Percentiles rank a stretch among this genome's conserved stretches.
Evolutionary conservation across 2,329 filamentous ascomycete species (phyloP).

Genomic region (Cytospora paraplurivora): DNA sequence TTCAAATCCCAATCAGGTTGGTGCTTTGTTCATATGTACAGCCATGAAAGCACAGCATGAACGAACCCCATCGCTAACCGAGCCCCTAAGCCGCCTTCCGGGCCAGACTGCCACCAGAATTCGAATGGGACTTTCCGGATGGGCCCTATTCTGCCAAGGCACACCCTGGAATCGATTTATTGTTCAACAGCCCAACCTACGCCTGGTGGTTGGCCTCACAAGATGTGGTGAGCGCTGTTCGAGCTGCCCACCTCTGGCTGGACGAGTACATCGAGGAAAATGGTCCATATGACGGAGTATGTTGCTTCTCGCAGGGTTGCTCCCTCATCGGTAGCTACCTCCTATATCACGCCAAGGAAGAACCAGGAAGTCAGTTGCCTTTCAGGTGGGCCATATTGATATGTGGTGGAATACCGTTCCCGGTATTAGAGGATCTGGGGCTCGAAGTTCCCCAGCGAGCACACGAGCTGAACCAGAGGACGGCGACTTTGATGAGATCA

Average conservation of each 20-base stretch:
- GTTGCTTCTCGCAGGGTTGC: slow-evolving; percentile 45
- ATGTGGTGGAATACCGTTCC: slow-evolving; percentile 42
- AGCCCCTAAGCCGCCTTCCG: slow-evolving; percentile 38
- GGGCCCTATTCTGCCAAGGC: slow-evolving; percentile 37
- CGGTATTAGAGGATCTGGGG: slow-evolving; percentile 40
- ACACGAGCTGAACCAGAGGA: slow-evolving; percentile 36
- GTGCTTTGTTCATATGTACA: slow-evolving; percentile 16
- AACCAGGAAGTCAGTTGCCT: slow-evolving; percentile 35
- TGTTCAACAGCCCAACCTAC: slow-evolving; percentile 37
- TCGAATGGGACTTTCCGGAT: slow-evolving; percentile 41
- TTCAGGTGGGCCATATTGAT: slow-evolving; percentile 46
- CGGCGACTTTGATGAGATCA: slow-evolving; percentile 33
- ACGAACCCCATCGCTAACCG: slow-evolving; percentile 4
- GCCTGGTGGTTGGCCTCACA: slow-evolving; percentile 36
- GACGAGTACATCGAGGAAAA: slow-evolving; percentile 37
- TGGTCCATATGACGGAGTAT: slow-evolving; percentile 41
- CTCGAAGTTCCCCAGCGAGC: slow-evolving; percentile 38
- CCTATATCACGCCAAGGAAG: slow-evolving; percentile 41
- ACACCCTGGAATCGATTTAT: slow-evolving; percentile 39
- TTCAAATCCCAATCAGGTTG: slow-evolving; percentile 42
- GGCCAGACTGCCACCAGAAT: slow-evolving; percentile 37
- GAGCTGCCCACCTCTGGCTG: slow-evolving; percentile 41
- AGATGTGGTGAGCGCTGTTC: slow-evolving; percentile 37
- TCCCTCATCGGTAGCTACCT: slow-evolving; percentile 44
- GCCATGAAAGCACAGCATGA: neutral